Evolutionary conservation across 805 yeast species (phyloP).

Genomic region (Candida quercuum): DNA sequence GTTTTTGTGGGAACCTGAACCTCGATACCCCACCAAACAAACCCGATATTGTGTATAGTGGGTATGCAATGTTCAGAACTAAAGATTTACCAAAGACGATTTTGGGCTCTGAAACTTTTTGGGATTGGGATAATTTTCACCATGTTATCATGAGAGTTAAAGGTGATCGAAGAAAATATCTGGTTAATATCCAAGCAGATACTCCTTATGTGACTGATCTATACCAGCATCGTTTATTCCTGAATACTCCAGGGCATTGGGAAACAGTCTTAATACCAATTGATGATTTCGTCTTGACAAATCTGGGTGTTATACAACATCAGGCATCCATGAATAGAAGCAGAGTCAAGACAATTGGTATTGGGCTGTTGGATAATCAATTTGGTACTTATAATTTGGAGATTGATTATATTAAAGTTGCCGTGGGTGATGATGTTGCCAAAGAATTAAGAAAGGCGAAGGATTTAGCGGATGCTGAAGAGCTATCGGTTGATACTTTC

Average conservation of each 20-base stretch:
- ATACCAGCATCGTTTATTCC: conserved; percentile 75
- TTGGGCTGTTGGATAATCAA: conserved; percentile 72
- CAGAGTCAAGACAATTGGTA: conserved; percentile 66
- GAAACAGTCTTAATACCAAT: conserved; percentile 77
- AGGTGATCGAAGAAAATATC: conserved; percentile 68
- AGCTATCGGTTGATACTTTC: not conserved
- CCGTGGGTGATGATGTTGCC: conserved; percentile 40
- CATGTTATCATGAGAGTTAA: conserved; percentile 66
- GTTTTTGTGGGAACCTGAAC: conserved; percentile 65
- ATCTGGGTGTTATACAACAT: conserved; percentile 66
- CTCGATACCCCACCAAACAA: conserved; percentile 61
- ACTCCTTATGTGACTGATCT: conserved; percentile 73
- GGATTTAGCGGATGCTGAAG: not conserved
- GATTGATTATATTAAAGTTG: conserved; percentile 68
- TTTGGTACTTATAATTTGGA: conserved; percentile 71
- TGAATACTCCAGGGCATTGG: conserved; percentile 72
- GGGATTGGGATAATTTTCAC: conserved; percentile 67
- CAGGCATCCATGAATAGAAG: conserved; percentile 55
- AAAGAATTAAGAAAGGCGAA: conserved; percentile 11
- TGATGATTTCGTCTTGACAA: conserved; percentile 75
- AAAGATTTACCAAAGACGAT: conserved; percentile 48
- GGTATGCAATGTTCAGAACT: conserved; percentile 83
- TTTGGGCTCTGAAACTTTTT: conserved; percentile 40
- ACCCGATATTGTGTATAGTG: conserved; percentile 59
- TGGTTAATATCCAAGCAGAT: conserved; percentile 78